Evolutionary conservation across 2,329 filamentous ascomycete species (phyloP).

Genomic region (Exserohilum turcica): DNA sequence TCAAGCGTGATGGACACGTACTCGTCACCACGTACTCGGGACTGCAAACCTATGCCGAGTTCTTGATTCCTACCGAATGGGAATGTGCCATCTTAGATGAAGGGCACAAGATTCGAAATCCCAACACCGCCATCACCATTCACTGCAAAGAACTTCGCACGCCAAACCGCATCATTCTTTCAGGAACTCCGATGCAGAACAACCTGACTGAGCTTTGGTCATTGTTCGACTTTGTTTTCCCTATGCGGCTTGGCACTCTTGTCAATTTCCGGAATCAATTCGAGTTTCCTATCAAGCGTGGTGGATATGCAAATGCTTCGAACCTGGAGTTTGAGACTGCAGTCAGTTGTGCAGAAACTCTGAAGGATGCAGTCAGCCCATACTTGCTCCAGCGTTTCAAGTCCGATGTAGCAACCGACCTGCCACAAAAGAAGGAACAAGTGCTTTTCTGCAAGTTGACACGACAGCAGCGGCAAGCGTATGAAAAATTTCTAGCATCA

Average conservation of each 20-base stretch:
- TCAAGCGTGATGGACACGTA: constrained; percentile 84
- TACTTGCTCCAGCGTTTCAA: constrained; percentile 93
- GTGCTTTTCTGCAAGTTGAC: constrained; percentile 96
- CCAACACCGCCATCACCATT: constrained; percentile 91
- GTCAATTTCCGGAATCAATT: constrained; percentile 91
- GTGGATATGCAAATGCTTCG: constrained; percentile 92
- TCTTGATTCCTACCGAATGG: constrained; percentile 85
- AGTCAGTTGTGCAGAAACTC: constrained; percentile 87
- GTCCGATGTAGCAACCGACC: constrained; percentile 87
- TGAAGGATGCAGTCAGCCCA: constrained; percentile 92
- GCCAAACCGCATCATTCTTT: constrained; percentile 87
- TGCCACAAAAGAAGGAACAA: constrained; percentile 94
- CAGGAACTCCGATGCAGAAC: constrained; percentile 97
- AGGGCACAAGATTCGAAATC: constrained; percentile 97
- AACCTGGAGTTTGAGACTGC: constrained; percentile 95
- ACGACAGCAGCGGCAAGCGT: constrained; percentile 75
- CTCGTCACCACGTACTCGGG: constrained; percentile 95
- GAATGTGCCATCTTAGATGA: constrained; percentile 93
- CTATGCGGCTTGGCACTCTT: constrained; percentile 90
- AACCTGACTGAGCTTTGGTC: constrained; percentile 96
- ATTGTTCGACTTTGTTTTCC: constrained; percentile 95
- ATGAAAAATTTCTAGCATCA: constrained; percentile 79
- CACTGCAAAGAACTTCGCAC: constrained; percentile 94
- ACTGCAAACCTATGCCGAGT: constrained; percentile 86
- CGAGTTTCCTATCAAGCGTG: constrained; percentile 89